Percentiles rank a stretch among this genome's conserved stretches.
Evolutionary conservation across 768 basidiomycete species (phyloP).

Genomic region (Paxillus ammoniavirescens): DNA sequence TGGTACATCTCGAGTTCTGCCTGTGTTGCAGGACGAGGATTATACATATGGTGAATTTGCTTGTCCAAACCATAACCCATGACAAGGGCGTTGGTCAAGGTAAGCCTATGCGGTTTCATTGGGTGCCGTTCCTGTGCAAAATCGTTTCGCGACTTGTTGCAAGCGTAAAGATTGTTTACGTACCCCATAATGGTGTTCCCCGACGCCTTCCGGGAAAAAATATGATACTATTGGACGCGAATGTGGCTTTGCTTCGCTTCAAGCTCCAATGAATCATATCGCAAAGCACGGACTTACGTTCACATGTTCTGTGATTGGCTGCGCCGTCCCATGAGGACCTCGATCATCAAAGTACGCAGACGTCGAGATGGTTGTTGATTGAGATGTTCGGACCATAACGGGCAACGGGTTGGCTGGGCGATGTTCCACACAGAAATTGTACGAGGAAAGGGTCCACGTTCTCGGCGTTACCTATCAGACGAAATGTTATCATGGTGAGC

Average conservation of each 20-base stretch:
- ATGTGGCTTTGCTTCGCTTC: slow-evolving; percentile 27
- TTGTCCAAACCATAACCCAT: slow-evolving; percentile 96
- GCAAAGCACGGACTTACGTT: slow-evolving; percentile 50
- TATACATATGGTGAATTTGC: slow-evolving; percentile 89
- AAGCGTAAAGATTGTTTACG: slow-evolving; percentile 21
- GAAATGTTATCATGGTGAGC: neutral
- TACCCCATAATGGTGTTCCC: slow-evolving; percentile 96
- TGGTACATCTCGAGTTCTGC: slow-evolving; percentile 90
- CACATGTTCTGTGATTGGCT: slow-evolving; percentile 77
- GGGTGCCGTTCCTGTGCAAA: slow-evolving; percentile 85
- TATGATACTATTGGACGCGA: slow-evolving; percentile 87
- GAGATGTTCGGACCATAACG: slow-evolving; percentile 37
- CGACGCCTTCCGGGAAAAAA: slow-evolving; percentile 92
- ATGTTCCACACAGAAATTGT: neutral
- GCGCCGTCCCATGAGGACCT: slow-evolving; percentile 65
- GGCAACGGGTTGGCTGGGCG: neutral
- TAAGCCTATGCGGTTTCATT: slow-evolving; percentile 98
- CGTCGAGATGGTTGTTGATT: slow-evolving; percentile 64
- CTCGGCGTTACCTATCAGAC: neutral
- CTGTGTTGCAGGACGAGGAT: slow-evolving; percentile 84
- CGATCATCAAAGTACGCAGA: slow-evolving; percentile 76
- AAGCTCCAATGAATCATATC: slow-evolving; percentile 4
- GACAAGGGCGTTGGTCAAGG: slow-evolving; percentile 92
- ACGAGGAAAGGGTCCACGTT: neutral
- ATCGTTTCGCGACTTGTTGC: slow-evolving; percentile 2